Conservation (phyloP, 2,329 filamentous ascomycete species). For the Alternaria postmessia region DNA sequence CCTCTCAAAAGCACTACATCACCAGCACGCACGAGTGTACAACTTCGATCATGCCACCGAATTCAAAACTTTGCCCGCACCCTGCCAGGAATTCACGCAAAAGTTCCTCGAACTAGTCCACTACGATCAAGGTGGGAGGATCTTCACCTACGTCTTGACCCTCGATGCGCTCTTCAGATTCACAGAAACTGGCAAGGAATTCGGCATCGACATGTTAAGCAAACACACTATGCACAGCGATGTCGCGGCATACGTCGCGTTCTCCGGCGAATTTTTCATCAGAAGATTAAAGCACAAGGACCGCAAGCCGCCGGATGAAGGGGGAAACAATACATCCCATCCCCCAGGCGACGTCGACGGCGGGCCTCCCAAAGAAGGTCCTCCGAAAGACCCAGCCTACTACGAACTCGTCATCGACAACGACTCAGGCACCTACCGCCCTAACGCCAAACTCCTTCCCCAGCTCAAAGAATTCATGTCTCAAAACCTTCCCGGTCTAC, state of each 20-base stretch:
- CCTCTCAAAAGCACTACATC: constrained; percentile 84
- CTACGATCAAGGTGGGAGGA: constrained; percentile 82
- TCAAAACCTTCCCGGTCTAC: constrained; percentile 77
- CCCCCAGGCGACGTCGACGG: constrained; percentile 60
- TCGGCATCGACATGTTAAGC: constrained; percentile 88
- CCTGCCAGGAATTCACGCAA: constrained; percentile 73
- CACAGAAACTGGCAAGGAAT: constrained; percentile 95
- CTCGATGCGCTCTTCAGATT: constrained; percentile 88
- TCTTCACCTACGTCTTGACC: constrained; percentile 92
- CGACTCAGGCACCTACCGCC: constrained; percentile 91
- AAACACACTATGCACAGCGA: constrained; percentile 98
- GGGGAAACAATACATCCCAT: constrained; percentile 56
- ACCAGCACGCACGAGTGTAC: constrained; percentile 89
- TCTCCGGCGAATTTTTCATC: constrained; percentile 91
- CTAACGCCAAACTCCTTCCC: constrained; percentile 78
- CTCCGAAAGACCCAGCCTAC: constrained; percentile 61
- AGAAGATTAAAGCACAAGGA: constrained; percentile 68
- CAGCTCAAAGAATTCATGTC: constrained; percentile 74
- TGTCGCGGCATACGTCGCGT: constrained; percentile 89
- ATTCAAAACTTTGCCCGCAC: constrained; percentile 71
- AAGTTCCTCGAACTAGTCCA: constrained; percentile 88
- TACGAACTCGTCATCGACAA: constrained; percentile 96
- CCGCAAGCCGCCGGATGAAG: constrained; percentile 46
- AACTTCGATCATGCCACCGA: constrained; percentile 82
- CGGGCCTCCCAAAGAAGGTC: constrained; percentile 52